Evolutionary conservation across 805 yeast genomes (phyloP).

Genomic region (Spathaspora girioi): DNA sequence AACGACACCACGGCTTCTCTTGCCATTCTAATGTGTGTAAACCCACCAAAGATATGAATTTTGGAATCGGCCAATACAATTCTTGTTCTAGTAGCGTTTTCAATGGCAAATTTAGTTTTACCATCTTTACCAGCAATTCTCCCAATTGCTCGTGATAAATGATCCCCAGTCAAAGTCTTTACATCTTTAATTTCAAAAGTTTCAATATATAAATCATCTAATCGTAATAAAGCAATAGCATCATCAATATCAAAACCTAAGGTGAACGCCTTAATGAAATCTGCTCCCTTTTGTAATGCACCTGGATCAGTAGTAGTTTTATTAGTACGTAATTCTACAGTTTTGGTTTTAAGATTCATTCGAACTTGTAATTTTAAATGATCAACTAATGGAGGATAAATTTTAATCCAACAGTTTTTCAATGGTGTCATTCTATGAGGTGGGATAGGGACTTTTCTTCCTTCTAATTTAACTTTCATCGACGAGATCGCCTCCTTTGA

Average conservation of each 20-base stretch:
- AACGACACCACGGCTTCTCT: constrained; percentile 92
- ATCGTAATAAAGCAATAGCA: constrained; percentile 87
- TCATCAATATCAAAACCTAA: constrained; percentile 97
- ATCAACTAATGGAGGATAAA: constrained; percentile 93
- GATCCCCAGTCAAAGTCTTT: constrained; percentile 92
- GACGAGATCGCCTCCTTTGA: constrained; percentile 63
- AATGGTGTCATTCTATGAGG: constrained; percentile 97
- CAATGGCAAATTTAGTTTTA: constrained; percentile 96
- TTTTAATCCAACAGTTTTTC: constrained; percentile 85
- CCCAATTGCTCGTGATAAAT: constrained; percentile 96
- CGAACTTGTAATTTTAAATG: constrained; percentile 92
- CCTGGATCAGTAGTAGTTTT: constrained; percentile 84
- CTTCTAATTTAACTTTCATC: constrained; percentile 72
- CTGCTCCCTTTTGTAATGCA: constrained; percentile 97
- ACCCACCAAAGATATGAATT: constrained; percentile 95
- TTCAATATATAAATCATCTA: constrained; percentile 95
- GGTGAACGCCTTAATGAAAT: constrained; percentile 91
- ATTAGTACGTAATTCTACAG: constrained; percentile 84
- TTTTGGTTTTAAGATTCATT: constrained; percentile 85
- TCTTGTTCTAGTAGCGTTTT: constrained; percentile 97
- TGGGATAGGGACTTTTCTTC: constrained; percentile 89
- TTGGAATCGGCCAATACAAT: constrained; percentile 95
- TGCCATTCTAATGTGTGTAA: constrained; percentile 97
- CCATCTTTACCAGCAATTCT: constrained; percentile 99
- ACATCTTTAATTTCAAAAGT: constrained; percentile 97